Conservation (phyloP, 352 stramenopile species). For the Globisporangium paddicum region DNA sequence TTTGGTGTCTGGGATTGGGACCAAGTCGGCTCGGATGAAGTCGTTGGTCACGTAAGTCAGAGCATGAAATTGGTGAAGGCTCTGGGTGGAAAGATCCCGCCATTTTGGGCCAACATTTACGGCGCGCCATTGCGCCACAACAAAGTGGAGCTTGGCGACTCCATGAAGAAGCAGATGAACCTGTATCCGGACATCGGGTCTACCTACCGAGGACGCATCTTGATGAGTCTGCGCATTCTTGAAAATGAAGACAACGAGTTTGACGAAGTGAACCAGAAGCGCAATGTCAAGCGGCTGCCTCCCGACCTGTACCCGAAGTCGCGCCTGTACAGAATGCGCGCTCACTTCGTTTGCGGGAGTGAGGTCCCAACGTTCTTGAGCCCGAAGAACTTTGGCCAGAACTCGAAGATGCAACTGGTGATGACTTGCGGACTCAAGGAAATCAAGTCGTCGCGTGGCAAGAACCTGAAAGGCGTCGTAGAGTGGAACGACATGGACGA, state of each 20-base stretch:
- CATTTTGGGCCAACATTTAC: conserved; percentile 81
- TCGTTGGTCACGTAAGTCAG: conserved; percentile 68
- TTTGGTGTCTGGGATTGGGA: conserved; percentile 77
- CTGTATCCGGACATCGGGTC: conserved; percentile 73
- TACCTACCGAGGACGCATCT: conserved; percentile 76
- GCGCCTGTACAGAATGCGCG: conserved; percentile 65
- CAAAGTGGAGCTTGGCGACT: conserved; percentile 49
- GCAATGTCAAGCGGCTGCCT: conserved; percentile 70
- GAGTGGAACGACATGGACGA: conserved; percentile 83
- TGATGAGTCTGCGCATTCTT: conserved; percentile 72
- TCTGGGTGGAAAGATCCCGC: conserved; percentile 44
- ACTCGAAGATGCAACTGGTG: conserved; percentile 74
- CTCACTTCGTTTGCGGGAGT: conserved; percentile 69
- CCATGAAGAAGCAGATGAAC: conserved; percentile 85
- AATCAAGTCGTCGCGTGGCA: conserved; percentile 41
- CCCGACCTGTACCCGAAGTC: conserved; percentile 52
- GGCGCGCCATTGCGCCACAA: conserved; percentile 56
- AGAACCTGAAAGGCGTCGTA: conserved; percentile 75
- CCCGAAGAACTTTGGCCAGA: conserved; percentile 63
- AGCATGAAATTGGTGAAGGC: conserved; percentile 71
- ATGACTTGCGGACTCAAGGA: conserved; percentile 65
- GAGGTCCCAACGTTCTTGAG: conserved; percentile 74
- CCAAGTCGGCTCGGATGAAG: conserved; percentile 64
- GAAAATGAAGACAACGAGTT: conserved; percentile 65
- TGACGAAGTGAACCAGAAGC: conserved; percentile 82